A percentile compares a stretch with the other conserved stretches of the same genome.
phyloP scores from a whole-genome alignment of 441 rosid species.

The Breynia disticha region DNA sequence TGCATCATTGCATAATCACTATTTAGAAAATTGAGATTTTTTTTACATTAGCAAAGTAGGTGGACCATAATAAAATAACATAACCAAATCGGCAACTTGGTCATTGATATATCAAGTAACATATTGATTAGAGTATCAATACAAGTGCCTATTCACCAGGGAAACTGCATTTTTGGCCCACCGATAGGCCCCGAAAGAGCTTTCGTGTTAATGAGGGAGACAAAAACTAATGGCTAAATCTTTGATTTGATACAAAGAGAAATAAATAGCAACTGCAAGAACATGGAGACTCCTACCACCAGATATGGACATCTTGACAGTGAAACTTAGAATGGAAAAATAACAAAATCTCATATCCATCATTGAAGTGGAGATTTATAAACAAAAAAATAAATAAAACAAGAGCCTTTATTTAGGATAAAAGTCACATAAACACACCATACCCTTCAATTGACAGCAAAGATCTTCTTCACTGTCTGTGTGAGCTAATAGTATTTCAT shows the following conservation, averaged over 20 bases:
- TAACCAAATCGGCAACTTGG: too few relatives aligned
- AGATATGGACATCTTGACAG: slow-evolving; percentile 4
- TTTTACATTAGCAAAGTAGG: too few relatives aligned
- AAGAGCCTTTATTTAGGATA: slow-evolving; percentile 5
- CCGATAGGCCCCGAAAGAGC: slow-evolving; percentile 6
- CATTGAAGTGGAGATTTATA: not conserved
- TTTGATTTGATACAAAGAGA: slow-evolving; percentile 6
- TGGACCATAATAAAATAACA: too few relatives aligned
- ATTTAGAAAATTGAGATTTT: too few relatives aligned
- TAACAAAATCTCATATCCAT: slow-evolving; percentile 1
- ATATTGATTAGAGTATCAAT: not conserved
- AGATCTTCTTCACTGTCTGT: slow-evolving; percentile 12
- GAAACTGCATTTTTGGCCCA: slow-evolving; percentile 5
- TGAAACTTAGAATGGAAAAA: slow-evolving; percentile 8
- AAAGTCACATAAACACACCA: slow-evolving; percentile 9
- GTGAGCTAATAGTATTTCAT: slow-evolving; percentile 10
- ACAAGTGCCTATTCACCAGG: not conserved
- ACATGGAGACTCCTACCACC: slow-evolving; percentile 1
- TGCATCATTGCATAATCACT: too few relatives aligned
- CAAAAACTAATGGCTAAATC: not conserved
- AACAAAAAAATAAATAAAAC: not conserved
- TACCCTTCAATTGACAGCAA: slow-evolving; percentile 17
- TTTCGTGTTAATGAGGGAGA: slow-evolving; percentile 8
- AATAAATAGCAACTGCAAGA: not conserved
- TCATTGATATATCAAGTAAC: not conserved